Evolutionary conservation across 192 early-diverging fungal genomes (phyloP).

Genomic region (Coemansia pectinata): DNA sequence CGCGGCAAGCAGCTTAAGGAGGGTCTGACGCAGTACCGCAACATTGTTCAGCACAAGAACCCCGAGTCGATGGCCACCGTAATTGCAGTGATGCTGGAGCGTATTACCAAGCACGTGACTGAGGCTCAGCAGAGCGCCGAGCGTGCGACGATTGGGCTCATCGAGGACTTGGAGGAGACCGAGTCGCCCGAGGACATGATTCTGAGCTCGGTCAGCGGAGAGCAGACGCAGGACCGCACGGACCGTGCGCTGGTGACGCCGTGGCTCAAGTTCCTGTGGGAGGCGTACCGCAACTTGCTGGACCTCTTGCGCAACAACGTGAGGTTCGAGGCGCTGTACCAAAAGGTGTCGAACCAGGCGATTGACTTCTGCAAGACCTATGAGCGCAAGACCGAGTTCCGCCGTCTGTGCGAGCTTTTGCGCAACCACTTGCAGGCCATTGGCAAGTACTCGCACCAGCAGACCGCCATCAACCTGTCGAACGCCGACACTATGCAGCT

Average conservation of each 20-base stretch:
- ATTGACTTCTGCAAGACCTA: constrained; percentile 96
- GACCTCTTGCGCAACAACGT: constrained; percentile 97
- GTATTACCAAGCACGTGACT: constrained; percentile 82
- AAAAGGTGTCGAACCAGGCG: constrained; percentile 85
- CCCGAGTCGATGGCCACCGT: constrained; percentile 88
- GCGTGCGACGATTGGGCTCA: constrained; percentile 74
- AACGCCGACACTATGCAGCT: constrained; percentile 96
- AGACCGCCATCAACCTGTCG: constrained; percentile 91
- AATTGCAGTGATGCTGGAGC: constrained; percentile 83
- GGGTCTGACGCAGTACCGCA: constrained; percentile 96
- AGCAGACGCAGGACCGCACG: constrained; percentile 93
- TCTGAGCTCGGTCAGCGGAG: constrained; percentile 90
- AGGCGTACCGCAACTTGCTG: constrained; percentile 96
- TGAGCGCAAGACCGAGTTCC: constrained; percentile 97
- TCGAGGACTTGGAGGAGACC: constrained; percentile 95
- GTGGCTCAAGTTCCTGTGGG: constrained; percentile 99
- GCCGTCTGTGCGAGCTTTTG: constrained; percentile 94
- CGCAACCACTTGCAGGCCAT: constrained; percentile 91
- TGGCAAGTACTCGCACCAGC: constrained; percentile 87
- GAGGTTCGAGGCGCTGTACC: constrained; percentile 92
- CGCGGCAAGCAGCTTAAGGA: constrained; percentile 94
- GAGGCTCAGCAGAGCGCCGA: constrained; percentile 93
- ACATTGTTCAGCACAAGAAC: constrained; percentile 95
- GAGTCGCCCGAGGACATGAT: constrained; percentile 98
- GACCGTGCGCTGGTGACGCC: constrained; percentile 98